Evolutionary conservation across 2,329 filamentous ascomycete genomes (phyloP).

Genomic region (Tolypocladium tropicale): DNA sequence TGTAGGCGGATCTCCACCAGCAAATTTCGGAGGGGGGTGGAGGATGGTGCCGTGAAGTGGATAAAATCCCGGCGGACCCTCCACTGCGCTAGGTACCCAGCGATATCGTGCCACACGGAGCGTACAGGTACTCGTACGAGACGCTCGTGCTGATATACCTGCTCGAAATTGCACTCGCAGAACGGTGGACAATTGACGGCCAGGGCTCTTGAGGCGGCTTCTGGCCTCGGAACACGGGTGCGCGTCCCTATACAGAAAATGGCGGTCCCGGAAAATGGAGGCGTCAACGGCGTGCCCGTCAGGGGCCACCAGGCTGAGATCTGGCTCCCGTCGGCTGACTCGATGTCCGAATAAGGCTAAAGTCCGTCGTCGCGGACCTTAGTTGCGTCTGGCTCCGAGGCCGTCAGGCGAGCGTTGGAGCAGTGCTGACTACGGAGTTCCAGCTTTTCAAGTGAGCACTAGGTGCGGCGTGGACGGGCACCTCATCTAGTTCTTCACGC

Average conservation of each 20-base stretch:
- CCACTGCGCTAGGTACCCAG: not conserved
- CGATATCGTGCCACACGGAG: not conserved
- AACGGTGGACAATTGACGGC: not conserved
- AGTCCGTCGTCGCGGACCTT: not conserved
- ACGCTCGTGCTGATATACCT: too few species aligned
- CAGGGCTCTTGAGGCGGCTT: not conserved
- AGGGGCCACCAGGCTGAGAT: not conserved
- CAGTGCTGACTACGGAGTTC: not conserved
- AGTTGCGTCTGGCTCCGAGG: not conserved
- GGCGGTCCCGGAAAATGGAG: not conserved
- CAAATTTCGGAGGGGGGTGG: not conserved
- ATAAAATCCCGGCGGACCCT: not conserved
- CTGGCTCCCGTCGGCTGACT: not conserved
- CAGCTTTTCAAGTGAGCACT: not conserved
- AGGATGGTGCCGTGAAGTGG: not conserved
- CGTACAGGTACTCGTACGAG: not conserved
- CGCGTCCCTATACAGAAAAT: too few species aligned
- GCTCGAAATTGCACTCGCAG: too few species aligned
- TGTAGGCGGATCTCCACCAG: not conserved
- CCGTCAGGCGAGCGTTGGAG: not conserved
- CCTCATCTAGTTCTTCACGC: too few species aligned
- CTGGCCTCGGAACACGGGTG: not conserved
- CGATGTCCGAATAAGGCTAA: constrained; percentile 1
- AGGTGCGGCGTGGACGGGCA: too few species aligned
- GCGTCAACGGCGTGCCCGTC: not conserved